Base-by-base conservation (phyloP, 148 eudicot genomes). In the Tetragonia tetragonoides region DNA sequence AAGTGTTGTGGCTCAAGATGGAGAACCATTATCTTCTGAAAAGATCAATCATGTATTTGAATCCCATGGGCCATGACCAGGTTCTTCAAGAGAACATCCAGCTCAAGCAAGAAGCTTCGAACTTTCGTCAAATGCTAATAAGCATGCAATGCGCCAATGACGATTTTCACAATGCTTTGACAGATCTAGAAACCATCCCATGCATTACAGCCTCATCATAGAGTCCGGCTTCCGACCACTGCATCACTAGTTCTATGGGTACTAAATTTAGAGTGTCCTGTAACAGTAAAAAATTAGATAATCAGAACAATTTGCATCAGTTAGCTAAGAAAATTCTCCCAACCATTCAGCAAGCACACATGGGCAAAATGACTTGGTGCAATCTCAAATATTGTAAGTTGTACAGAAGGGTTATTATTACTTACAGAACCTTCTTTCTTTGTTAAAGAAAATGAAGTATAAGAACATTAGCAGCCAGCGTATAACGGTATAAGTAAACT, bases 81-180 rank as follows among this genome's bases (percentile, higher is more conserved):
- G 44, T 68, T 66, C 23, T 80, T 68, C 46, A 74, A 17, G 77
- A 74, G 65, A 80, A 80, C 37, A 34, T 18, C 17, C 28, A 23
- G 61, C 82, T 80, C 11, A 80, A 80, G 51, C 56, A 80, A 37
- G 82, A 80, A 67, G 66, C 66, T 14, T 80, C 74, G 11, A 60
- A 57, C 41, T 74, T 80, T 66, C 74, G 68, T n/a, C 47, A 67
- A 15, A 67, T 80, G 78, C 9, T 68, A 9, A 37, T 56, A 14
- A 54, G 57, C 68, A 59, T 80, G 78, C 54, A 57, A 34, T 51
- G 66, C 16, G 42, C 41, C 38, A 67, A 4, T n/a, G 70, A 72
- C 51, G 80, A 69, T 41, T 47, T 70, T 7, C 51, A 78, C 7
- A 14, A 56, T 49, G 71, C 64, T 78, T 51, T 78, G 70, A 63